A percentile compares a stretch with the other conserved stretches of the same genome.
phyloP scores from a whole-genome alignment of 495 filamentous ascomycete genomes.

The Penicillium lividum region DNA sequence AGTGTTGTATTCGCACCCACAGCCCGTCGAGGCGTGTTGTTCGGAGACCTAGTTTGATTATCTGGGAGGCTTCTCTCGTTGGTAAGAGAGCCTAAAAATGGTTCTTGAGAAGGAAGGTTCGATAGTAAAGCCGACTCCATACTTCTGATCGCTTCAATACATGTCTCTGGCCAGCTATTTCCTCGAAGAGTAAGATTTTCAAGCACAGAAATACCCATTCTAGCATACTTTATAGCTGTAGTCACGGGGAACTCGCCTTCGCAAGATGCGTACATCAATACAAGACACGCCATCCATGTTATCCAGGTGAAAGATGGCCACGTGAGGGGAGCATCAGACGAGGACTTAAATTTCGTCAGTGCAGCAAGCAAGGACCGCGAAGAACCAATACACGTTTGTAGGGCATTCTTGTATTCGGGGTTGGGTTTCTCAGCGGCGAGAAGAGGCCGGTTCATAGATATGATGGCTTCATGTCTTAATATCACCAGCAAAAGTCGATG shows the following conservation, averaged over 20 bases:
- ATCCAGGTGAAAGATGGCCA: constrained; percentile 52
- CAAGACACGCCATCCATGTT: constrained; percentile 52
- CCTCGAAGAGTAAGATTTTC: constrained; percentile 38
- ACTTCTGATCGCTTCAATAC: constrained; percentile 43
- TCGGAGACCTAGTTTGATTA: not conserved
- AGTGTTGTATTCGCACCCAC: not conserved
- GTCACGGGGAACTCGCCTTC: constrained; percentile 35
- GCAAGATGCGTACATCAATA: constrained; percentile 48
- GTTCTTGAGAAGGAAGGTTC: not conserved
- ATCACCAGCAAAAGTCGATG: constrained; percentile 40
- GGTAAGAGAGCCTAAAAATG: too few species aligned
- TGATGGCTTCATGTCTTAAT: constrained; percentile 44
- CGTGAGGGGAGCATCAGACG: constrained; percentile 29
- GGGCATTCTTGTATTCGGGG: constrained; percentile 43
- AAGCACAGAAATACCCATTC: constrained; percentile 34
- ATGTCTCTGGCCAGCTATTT: constrained; percentile 44
- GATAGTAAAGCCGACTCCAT: constrained; percentile 34
- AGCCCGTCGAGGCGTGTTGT: not conserved
- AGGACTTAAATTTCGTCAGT: constrained; percentile 32
- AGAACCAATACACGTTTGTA: constrained; percentile 47
- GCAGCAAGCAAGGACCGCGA: constrained; percentile 41
- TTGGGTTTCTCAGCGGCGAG: constrained; percentile 37
- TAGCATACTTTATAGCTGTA: constrained; percentile 37
- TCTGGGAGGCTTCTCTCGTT: not conserved
- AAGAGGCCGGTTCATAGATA: constrained; percentile 47